phyloP scores from a whole-genome alignment of 225 moss, liverwort and hornwort genomes.

The Marchantia polymorpha region DNA sequence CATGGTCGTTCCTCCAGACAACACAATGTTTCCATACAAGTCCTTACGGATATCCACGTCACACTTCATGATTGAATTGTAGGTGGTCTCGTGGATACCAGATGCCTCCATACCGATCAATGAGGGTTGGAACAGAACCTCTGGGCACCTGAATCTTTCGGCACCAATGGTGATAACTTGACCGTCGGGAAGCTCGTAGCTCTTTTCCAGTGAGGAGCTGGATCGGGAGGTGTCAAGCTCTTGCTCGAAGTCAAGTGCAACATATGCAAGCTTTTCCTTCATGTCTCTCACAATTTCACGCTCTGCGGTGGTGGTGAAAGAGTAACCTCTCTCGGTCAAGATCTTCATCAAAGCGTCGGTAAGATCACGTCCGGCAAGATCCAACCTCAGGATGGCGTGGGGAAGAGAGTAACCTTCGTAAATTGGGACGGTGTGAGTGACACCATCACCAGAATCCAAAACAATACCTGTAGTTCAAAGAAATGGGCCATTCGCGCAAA shows the following conservation, averaged over 20 bases:
- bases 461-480: conserved; percentile 42
- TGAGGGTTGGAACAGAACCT: conserved; percentile 85
- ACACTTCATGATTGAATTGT: conserved; percentile 99
- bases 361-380: conserved; percentile 95
- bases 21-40: conserved; percentile 88
- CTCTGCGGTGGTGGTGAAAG: conserved; percentile 93
- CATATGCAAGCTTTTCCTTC: conserved; percentile 88
- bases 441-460: conserved; percentile 61
- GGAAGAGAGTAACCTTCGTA: conserved; percentile 85
- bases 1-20: conserved; percentile 64
- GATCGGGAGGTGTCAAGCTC: conserved; percentile 52
- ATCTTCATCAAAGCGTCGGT: conserved; percentile 98
- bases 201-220: conserved; percentile 62
- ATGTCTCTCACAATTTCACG: conserved; percentile 96
- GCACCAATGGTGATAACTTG: conserved; percentile 74
- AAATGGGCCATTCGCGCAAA: background rate
- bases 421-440: conserved; percentile 62
- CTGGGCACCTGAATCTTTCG: conserved; percentile 84
- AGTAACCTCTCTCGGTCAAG: conserved; percentile 92
- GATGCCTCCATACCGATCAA: conserved; percentile 92
- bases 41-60: conserved; percentile 98
- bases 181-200: conserved; percentile 87
- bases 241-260: conserved; percentile 59
- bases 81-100: conserved; percentile 94
- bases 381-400: conserved; percentile 93